These are phyloP conservation scores for Calvatia gigantea DNA, from an alignment of 768 basidiomycete species.

Conservation along the genomic window DNA sequence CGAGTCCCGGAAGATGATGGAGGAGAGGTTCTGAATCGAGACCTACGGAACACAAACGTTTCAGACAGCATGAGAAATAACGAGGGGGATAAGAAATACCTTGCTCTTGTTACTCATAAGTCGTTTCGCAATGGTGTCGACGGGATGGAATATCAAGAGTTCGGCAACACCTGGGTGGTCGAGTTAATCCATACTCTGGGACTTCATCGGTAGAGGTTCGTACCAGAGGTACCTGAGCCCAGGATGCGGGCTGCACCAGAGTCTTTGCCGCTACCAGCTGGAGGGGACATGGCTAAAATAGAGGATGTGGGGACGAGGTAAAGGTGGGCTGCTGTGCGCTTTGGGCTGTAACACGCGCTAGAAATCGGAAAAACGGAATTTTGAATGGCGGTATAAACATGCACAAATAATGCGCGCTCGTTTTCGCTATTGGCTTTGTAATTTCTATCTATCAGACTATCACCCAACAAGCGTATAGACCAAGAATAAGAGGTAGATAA, in stretches of 20 bases:
- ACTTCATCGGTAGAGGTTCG: conserved; percentile 19
- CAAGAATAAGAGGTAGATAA: too few relatives aligned
- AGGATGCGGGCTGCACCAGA: conserved; percentile 88
- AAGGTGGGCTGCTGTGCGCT: background rate
- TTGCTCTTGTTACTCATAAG: conserved; percentile 96
- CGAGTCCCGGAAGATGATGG: conserved; percentile 86
- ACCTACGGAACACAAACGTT: conserved; percentile 41
- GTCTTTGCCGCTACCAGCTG: conserved; percentile 63
- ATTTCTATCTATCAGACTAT: conserved; percentile 1
- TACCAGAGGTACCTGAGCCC: conserved; percentile 91
- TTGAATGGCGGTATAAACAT: conserved; percentile 6
- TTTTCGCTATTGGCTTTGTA: conserved; percentile 10
- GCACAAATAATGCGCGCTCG: conserved; percentile 13
- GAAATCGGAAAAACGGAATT: conserved; percentile 8
- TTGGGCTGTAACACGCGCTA: background rate
- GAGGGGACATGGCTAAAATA: conserved; percentile 34
- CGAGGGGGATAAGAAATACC: conserved; percentile 31
- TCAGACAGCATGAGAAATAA: background rate
- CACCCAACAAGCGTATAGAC: too few relatives aligned
- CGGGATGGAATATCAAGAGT: conserved; percentile 91
- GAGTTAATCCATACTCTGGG: conserved; percentile 1
- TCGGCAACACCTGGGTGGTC: conserved; percentile 78
- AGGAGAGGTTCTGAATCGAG: conserved; percentile 55
- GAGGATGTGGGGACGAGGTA: background rate
- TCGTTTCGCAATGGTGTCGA: conserved; percentile 97